Conservation (phyloP, 306 rosid genomes). For the Vigna unguiculata region DNA sequence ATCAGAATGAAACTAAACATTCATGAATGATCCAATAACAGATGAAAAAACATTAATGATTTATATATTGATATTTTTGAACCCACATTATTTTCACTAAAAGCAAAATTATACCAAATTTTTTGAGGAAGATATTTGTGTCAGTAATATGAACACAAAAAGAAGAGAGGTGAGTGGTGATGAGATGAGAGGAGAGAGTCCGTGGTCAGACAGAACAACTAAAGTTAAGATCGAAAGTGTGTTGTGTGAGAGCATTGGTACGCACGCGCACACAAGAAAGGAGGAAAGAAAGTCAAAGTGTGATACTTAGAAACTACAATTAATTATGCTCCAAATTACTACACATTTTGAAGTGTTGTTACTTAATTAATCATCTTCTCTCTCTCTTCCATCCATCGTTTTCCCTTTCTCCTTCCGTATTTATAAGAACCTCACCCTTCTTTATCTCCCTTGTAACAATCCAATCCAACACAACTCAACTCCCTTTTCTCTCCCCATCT, state of each 20-base stretch:
- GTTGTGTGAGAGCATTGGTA: background rate
- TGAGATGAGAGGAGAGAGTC: no score
- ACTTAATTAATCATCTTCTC: constrained; percentile 39
- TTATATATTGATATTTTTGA: no score
- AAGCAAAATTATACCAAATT: no score
- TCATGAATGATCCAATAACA: no score
- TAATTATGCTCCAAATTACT: constrained; percentile 12
- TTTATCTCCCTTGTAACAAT: constrained; percentile 50
- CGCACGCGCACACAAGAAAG: constrained; percentile 33
- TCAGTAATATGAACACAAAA: no score
- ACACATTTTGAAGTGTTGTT: background rate
- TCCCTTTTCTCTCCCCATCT: constrained; percentile 35
- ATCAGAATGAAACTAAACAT: no score
- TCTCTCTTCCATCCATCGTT: constrained; percentile 27
- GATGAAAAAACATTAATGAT: no score
- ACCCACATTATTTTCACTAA: no score
- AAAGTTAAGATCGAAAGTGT: background rate
- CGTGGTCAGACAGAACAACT: background rate
- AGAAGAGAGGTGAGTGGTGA: no score
- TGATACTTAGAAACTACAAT: constrained; percentile 34
- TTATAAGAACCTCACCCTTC: constrained; percentile 69
- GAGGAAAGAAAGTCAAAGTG: constrained; percentile 24
- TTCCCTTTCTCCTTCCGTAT: constrained; percentile 37
- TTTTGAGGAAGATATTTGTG: no score
- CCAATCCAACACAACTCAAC: constrained; percentile 44